Evolutionary conservation across 1,284 basidiomycete genomes (phyloP).

Genomic region (Tilletia indica): DNA sequence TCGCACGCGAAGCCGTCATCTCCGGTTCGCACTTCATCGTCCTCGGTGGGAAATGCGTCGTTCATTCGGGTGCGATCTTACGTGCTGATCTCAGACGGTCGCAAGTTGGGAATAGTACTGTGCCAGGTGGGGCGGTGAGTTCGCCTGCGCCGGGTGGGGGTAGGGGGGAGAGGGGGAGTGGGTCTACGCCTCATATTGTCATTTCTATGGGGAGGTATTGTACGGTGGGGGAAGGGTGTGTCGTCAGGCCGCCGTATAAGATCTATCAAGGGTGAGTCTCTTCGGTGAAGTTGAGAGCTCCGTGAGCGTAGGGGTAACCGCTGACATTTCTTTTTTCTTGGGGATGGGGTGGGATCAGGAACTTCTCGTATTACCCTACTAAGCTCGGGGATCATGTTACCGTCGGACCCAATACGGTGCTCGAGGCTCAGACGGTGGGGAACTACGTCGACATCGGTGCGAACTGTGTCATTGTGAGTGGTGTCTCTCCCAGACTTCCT

Average conservation of each 20-base stretch:
- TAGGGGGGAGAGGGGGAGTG: not conserved
- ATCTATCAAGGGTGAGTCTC: conserved; percentile 65
- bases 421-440: conserved; percentile 92
- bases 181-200: conserved; percentile 63
- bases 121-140: not conserved
- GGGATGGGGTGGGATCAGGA: conserved; percentile 50
- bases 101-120: not conserved
- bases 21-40: conserved; percentile 94
- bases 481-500: not conserved
- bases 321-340: not conserved
- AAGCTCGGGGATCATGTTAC: conserved; percentile 93
- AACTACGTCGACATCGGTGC: conserved; percentile 92
- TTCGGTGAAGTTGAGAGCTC: not conserved
- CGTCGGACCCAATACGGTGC: conserved; percentile 78
- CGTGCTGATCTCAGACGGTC: conserved; percentile 72
- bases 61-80: conserved; percentile 80
- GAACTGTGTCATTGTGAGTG: conserved; percentile 83
- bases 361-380: conserved; percentile 97
- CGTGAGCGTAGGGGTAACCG: not conserved
- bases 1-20: conserved; percentile 88
- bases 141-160: not conserved
- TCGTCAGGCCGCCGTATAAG: conserved; percentile 68
- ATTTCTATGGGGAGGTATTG: conserved; percentile 91
- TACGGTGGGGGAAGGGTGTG: conserved; percentile 79
- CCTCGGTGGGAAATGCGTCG: conserved; percentile 93